These are phyloP conservation scores for Coemansia sp. DNA, from an alignment of 192 early-diverging fungal species.

Conservation along the genomic window DNA sequence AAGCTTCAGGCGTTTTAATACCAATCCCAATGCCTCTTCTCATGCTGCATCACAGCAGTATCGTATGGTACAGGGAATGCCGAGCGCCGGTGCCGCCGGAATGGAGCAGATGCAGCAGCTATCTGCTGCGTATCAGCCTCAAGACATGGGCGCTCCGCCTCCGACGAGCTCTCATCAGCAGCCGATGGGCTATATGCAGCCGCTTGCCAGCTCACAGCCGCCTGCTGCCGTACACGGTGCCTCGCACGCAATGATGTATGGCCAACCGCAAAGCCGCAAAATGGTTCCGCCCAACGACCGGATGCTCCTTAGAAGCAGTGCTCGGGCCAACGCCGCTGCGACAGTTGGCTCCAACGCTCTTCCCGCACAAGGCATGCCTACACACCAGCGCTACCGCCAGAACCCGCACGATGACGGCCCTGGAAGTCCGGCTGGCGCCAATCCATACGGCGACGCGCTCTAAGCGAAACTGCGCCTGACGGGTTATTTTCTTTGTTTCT, in stretches of 20 bases:
- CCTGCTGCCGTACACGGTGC: constrained; percentile 29
- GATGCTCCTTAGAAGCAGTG: constrained; percentile 49
- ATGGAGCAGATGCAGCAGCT: constrained; percentile 44
- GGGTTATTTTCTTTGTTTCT: constrained; percentile 3
- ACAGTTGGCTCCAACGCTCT: constrained; percentile 19
- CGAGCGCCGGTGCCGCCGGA: constrained; percentile 29
- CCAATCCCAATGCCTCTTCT: constrained; percentile 32
- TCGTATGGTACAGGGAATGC: constrained; percentile 46
- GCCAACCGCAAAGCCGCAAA: constrained; percentile 34
- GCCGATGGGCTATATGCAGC: constrained; percentile 34
- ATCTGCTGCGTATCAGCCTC: constrained; percentile 34
- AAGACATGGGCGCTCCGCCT: constrained; percentile 9
- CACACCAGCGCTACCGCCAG: constrained; percentile 44
- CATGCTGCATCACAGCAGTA: constrained; percentile 46
- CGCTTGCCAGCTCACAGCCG: constrained; percentile 26
- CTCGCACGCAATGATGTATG: constrained; percentile 43
- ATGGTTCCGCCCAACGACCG: constrained; percentile 41
- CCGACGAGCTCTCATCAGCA: not conserved
- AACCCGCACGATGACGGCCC: constrained; percentile 38
- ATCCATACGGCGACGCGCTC: constrained; percentile 35
- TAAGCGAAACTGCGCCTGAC: constrained; percentile 3
- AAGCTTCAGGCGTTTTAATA: constrained; percentile 53
- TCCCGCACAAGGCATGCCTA: constrained; percentile 15
- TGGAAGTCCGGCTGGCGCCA: constrained; percentile 19
- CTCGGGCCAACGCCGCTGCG: constrained; percentile 19